Evolutionary conservation across 257 asterid genomes (phyloP), one percentile per base, ranked within the genome.

Genomic region (Craterostigma plantagineum): DNA sequence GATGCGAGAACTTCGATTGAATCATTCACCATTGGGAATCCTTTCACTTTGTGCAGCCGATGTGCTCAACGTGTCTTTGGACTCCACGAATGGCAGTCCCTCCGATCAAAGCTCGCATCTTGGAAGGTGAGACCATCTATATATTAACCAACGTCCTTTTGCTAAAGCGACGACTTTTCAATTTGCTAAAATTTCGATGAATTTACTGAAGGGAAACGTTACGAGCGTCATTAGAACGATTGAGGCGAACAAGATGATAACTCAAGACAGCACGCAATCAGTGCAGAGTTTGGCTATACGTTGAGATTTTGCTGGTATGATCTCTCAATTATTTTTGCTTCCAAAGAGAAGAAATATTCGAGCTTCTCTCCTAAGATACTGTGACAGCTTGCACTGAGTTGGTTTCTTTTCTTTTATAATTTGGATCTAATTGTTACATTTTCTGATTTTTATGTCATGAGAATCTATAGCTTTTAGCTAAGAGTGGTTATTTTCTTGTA

Each of bases 11-110:
- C 9, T 12, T 44, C 15, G 16, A 42, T 18, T 38, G 30, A 46
- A 23, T 57, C 11, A 17, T 11, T 35, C 45, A 10, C 15, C 42
- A 46, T 56, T 42, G 16, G 27, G 41, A 14, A n/a, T n/a, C n/a
- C n/a, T n/a, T n/a, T 35, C 35, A 34, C 53, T 53, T 43, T 36
- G 50, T 65, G 63, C 65, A 90, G 98, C 65, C 84, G 77, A 38
- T 63, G 77, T 48, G 44, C 54, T 3, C 81, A 79, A 56, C 94
- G 91, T 49, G 73, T 70, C 41, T 90, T 83, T 72, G 95, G 95
- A 45, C 52, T 18, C 42, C 38, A 65, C 46, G 92, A 83, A 50
- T 90, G 95, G 98, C 71, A 65, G 55, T 58, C 58, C 11, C 81
- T 83, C 43, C 73, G 77, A 34, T 44, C 81, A 11, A 90, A 79